Evolutionary conservation across 2,329 filamentous ascomycete genomes (phyloP), one percentile per base, ranked within the genome.

Genomic region (Fusarium sp.): DNA sequence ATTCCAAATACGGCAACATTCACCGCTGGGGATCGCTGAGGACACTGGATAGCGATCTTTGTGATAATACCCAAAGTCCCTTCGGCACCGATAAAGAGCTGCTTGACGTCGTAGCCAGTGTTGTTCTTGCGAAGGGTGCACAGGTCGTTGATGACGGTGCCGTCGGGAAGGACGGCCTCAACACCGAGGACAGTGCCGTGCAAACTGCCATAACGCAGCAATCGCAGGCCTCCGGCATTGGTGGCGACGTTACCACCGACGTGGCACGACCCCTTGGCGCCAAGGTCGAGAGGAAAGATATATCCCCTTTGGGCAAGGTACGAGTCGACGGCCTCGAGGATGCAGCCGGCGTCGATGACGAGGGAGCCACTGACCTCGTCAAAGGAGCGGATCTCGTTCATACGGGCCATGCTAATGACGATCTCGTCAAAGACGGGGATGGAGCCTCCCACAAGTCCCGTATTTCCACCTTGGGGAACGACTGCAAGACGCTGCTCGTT

Each of bases 401-500:
- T 97, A 74, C 95, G 93, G 76, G 91, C 89, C 82, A 97, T 92
- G 84, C 92, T 98, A 86, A 99, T 89, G 78, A 99, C 94, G 77
- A 99, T 98, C 87, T 99, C 97, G 82, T 99, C 97, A 81, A 98
- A 99, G 22, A 99, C 95, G 1, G 97, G 97, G 31, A 99, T 94
- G 1, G 95, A 97, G 58, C 97, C 97, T 67, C 97, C 97, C 2
- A 99, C 97, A 37, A 99, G 88, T 8, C 97, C 97, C 4, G 97
- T 98, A 84, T 99, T 99, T 66, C 97, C 97, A 75, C 97, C 97
- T 84, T 99, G 97, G 0, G 97, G 97, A 50, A 98, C 97, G 4
- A 99, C 95, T 24, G 97, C 97, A 73, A 99, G 89, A 85, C 92
- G 91, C 79, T 96, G 92, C 77, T 97, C 92, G 83, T 98, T 98